phyloP scores from a whole-genome alignment of 768 basidiomycete species.

The Xanthoconium purpureum region DNA sequence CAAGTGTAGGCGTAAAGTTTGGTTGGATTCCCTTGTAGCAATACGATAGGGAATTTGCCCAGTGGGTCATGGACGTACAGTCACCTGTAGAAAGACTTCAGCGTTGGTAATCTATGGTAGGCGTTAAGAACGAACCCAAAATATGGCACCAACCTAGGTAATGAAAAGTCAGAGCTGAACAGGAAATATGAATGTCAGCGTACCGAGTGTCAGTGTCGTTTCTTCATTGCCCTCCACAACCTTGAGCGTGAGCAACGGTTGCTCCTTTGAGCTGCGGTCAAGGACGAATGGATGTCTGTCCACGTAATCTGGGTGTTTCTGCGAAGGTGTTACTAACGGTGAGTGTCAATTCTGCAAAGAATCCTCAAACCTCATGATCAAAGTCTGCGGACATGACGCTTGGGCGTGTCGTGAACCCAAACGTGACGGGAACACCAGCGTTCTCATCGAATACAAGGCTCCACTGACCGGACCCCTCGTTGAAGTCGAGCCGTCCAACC shows the following conservation, averaged over 20 bases:
- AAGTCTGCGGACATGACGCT: slow-evolving; percentile 1
- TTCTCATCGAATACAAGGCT: not conserved
- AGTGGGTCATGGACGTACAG: slow-evolving; percentile 3
- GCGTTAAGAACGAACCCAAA: not conserved
- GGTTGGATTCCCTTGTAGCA: not conserved
- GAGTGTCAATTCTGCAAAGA: not conserved
- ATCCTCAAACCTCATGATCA: slow-evolving; percentile 1
- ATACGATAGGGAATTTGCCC: not conserved
- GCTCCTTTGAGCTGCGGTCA: not conserved
- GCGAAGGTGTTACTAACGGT: not conserved
- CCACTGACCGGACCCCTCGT: not conserved
- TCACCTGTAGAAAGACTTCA: not conserved
- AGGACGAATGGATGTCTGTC: not conserved
- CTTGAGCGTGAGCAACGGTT: slow-evolving; percentile 2
- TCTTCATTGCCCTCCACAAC: slow-evolving; percentile 2
- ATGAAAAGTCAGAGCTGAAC: not conserved
- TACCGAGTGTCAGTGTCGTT: slow-evolving; percentile 3
- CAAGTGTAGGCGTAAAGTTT: not conserved
- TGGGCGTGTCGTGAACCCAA: not conserved
- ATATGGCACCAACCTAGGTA: slow-evolving; percentile 1
- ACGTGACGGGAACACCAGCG: not conserved
- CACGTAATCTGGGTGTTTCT: slow-evolving; percentile 1
- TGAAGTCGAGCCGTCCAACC: not conserved
- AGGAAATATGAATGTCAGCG: not conserved
- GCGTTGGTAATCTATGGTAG: not conserved